Evolutionary conservation across 2,329 filamentous ascomycete genomes (phyloP).

Genomic region (Botryosphaeria dothidea): DNA sequence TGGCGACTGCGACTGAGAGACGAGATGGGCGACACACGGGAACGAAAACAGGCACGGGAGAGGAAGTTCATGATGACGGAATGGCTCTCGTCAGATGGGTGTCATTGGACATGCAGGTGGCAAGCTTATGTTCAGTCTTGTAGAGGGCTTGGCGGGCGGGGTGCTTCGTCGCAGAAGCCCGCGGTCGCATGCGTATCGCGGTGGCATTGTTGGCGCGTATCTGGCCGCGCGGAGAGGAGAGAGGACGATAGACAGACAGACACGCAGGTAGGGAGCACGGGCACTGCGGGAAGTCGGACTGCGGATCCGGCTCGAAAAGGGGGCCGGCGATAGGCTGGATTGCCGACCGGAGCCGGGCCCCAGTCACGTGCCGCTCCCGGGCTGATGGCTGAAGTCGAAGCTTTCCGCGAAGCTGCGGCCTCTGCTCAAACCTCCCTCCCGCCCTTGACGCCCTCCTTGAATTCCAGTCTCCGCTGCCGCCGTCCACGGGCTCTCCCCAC

Average conservation of each 20-base stretch:
- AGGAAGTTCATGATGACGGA: background rate
- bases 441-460: slow-evolving; percentile 6
- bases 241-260: no score
- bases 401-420: slow-evolving; percentile 7
- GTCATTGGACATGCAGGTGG: background rate
- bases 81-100: background rate
- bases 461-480: background rate
- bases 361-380: background rate
- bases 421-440: slow-evolving; percentile 5
- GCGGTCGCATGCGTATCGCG: background rate
- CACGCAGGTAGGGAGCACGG: no score
- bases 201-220: background rate
- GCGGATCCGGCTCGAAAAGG: background rate
- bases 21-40: background rate
- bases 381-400: slow-evolving; percentile 11
- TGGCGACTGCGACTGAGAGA: background rate
- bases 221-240: no score
- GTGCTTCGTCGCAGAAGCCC: background rate
- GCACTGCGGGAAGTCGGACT: background rate
- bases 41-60: background rate
- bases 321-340: background rate
- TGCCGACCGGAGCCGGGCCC: background rate
- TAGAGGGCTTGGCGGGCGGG: slow-evolving; percentile 1
- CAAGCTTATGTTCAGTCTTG: background rate
- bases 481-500: background rate